Conservation (phyloP, 1,284 basidiomycete genomes). For the Earliella scabrosa region DNA sequence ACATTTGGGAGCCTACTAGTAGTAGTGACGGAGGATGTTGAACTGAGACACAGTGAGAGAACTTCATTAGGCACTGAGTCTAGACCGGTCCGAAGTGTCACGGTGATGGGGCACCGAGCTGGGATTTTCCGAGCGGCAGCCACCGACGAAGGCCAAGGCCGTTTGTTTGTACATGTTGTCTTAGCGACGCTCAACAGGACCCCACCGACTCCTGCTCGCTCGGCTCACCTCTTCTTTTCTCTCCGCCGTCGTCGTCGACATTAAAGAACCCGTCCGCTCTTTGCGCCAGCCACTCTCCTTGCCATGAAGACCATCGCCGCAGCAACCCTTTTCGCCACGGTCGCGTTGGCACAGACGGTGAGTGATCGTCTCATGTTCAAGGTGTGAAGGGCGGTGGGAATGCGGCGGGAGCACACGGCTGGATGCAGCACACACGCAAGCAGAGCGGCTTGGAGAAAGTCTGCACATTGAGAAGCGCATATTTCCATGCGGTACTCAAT, state of each 20-base stretch:
- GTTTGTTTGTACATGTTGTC: slow-evolving; percentile 32
- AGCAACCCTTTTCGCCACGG: slow-evolving; percentile 49
- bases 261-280: slow-evolving; percentile 54
- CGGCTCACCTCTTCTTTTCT: slow-evolving; percentile 23
- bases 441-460: too few species aligned
- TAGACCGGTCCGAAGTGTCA: too few species aligned
- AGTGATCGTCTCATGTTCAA: slow-evolving; percentile 10
- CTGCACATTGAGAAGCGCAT: too few species aligned
- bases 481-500: too few species aligned
- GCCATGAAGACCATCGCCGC: slow-evolving; percentile 56
- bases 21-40: too few species aligned
- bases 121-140: neutral
- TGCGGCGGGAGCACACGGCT: neutral
- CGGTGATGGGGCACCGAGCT: neutral
- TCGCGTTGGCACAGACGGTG: slow-evolving; percentile 49
- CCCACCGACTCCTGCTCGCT: slow-evolving; percentile 1
- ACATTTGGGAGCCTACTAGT: too few species aligned
- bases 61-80: too few species aligned
- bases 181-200: slow-evolving; percentile 25
- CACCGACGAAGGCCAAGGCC: slow-evolving; percentile 7
- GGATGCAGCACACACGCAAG: neutral
- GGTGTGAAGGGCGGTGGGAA: neutral
- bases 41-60: too few species aligned
- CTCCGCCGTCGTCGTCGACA: slow-evolving; percentile 47
- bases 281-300: slow-evolving; percentile 41